phyloP scores from a whole-genome alignment of 225 moss, liverwort and hornwort genomes.

The Neckera pumila region DNA sequence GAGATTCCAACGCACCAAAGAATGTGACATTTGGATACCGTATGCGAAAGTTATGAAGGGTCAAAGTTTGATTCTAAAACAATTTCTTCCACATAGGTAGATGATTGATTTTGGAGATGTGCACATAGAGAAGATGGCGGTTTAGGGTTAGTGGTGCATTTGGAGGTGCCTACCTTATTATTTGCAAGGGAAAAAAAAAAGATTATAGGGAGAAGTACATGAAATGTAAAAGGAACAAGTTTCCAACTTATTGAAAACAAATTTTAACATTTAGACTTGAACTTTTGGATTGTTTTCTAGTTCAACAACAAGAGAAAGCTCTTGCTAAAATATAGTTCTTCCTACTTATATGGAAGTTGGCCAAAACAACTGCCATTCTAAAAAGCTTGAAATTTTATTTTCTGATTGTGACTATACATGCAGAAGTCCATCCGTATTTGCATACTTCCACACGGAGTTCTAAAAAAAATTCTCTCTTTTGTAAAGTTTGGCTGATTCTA shows the following conservation, averaged over 20 bases:
- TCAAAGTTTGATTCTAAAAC: too few relatives aligned
- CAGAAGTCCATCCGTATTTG: background rate
- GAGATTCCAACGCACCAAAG: too few relatives aligned
- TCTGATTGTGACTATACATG: rapidly evolving
- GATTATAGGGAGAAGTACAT: background rate
- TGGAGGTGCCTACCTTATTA: too few relatives aligned
- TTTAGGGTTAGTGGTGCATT: too few relatives aligned
- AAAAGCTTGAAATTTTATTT: background rate
- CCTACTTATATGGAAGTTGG: rapidly evolving
- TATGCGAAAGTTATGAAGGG: too few relatives aligned
- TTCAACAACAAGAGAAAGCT: background rate
- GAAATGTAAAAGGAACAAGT: background rate
- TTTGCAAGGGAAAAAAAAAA: background rate
- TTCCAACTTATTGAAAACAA: rapidly evolving
- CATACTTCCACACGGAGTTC: background rate
- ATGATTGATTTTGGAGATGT: too few relatives aligned
- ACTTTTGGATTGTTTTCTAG: background rate
- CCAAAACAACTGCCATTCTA: rapidly evolving
- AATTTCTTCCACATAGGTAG: too few relatives aligned
- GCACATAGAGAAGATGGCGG: too few relatives aligned
- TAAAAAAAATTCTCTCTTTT: background rate
- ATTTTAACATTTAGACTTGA: background rate
- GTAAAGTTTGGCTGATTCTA: rapidly evolving
- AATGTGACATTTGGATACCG: too few relatives aligned
- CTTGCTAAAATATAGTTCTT: background rate